Evolutionary conservation across 306 rosid genomes (phyloP).

Genomic region (Glycyrrhiza uralensis): DNA sequence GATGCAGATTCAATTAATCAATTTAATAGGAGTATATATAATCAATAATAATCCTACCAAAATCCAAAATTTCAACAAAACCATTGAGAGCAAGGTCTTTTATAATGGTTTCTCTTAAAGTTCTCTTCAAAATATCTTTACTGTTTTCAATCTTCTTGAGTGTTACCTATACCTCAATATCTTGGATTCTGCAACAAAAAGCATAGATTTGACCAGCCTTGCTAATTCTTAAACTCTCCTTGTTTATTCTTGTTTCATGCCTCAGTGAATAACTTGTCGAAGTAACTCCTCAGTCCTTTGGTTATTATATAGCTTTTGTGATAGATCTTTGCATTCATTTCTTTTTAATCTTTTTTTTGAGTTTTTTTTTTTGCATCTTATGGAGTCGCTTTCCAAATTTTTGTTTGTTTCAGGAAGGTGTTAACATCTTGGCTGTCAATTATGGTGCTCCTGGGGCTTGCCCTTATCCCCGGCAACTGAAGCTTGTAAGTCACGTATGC

Average conservation of each 20-base stretch:
- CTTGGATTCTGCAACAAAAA: not conserved
- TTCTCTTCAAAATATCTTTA: not conserved
- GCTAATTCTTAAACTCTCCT: not conserved
- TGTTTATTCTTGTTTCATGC: not conserved
- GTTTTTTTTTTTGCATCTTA: conserved; percentile 7
- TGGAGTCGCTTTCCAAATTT: conserved; percentile 5
- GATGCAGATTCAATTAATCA: not conserved
- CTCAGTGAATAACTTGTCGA: not conserved
- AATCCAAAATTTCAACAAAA: not conserved
- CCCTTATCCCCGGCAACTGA: conserved; percentile 75
- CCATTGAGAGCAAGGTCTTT: not conserved
- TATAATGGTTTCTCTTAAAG: not conserved
- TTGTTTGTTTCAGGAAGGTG: conserved; percentile 67
- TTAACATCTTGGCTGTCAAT: conserved; percentile 76
- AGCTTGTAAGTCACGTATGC: conserved; percentile 51
- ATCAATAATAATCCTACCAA: too few species aligned
- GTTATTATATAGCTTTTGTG: conserved; percentile 9
- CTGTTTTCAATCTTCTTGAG: not conserved
- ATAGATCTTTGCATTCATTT: not conserved
- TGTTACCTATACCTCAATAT: not conserved
- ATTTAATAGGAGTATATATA: not conserved
- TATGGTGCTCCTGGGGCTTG: conserved; percentile 88
- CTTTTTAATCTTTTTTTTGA: not conserved
- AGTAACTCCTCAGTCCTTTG: not conserved
- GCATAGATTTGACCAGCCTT: not conserved